Evolutionary conservation across 495 filamentous ascomycete species (phyloP).

Genomic region (Penicillium cosmopolitanum): DNA sequence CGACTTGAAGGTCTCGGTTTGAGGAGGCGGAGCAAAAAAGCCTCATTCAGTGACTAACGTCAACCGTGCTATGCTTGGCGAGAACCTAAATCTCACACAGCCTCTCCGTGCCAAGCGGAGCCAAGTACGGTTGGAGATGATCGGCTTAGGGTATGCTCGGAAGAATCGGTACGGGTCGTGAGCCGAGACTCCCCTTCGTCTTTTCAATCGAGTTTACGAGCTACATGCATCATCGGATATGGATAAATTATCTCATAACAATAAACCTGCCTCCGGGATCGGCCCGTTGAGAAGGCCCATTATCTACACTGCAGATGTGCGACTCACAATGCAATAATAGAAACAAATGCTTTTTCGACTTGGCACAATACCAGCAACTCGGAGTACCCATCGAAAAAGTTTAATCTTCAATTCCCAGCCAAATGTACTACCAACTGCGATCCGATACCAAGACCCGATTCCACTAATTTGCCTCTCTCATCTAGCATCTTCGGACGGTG

Average conservation of each 20-base stretch:
- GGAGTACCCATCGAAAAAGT: no score
- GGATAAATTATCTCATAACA: neutral
- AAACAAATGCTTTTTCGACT: no score
- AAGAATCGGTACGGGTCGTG: neutral
- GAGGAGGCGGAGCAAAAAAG: neutral
- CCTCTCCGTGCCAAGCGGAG: neutral
- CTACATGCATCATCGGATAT: neutral
- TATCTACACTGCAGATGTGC: no score
- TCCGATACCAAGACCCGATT: neutral
- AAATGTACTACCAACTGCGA: neutral
- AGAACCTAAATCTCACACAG: neutral
- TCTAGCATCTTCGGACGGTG: neutral
- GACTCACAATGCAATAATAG: no score
- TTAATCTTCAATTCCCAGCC: neutral
- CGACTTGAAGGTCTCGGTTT: neutral
- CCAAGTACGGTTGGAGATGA: neutral
- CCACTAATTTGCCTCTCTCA: neutral
- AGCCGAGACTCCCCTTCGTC: neutral
- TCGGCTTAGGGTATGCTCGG: neutral
- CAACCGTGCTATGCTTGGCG: neutral
- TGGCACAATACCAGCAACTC: no score
- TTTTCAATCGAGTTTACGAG: neutral
- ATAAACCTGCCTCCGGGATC: no score
- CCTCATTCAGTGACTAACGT: constrained; percentile 3
- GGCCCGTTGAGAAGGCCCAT: no score